Percentiles rank a stretch among this genome's conserved stretches.
phyloP scores from a whole-genome alignment of 2,329 filamentous ascomycete genomes.

The Aquanectria penicillioides region DNA sequence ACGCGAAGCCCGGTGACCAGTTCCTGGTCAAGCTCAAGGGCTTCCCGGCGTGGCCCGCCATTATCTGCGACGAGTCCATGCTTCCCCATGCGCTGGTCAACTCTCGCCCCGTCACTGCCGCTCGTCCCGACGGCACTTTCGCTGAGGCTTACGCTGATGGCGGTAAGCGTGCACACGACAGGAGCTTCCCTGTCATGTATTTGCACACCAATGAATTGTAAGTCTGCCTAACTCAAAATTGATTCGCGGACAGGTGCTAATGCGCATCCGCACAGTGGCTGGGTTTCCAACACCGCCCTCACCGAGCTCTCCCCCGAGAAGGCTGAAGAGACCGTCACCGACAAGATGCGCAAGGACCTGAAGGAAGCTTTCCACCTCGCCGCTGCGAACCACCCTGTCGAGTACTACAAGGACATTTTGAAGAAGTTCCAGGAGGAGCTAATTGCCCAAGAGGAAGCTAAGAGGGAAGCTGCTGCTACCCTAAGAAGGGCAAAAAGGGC shows the following conservation, averaged over 20 bases:
- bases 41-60: slow-evolving; percentile 92
- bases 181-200: slow-evolving; percentile 96
- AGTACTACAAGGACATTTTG: slow-evolving; percentile 86
- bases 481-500: slow-evolving; percentile 55
- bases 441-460: slow-evolving; percentile 64
- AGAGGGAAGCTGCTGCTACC: slow-evolving; percentile 52
- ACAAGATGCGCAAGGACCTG: slow-evolving; percentile 84
- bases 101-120: slow-evolving; percentile 84
- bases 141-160: slow-evolving; percentile 88
- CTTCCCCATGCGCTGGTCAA: slow-evolving; percentile 81
- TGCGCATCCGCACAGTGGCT: slow-evolving; percentile 73
- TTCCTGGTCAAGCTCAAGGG: slow-evolving; percentile 95
- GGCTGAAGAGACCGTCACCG: slow-evolving; percentile 73
- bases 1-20: slow-evolving; percentile 90
- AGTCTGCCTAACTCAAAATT: slow-evolving; percentile 53
- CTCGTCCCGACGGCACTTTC: slow-evolving; percentile 84
- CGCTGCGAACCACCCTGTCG: slow-evolving; percentile 78
- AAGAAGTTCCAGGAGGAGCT: slow-evolving; percentile 74
- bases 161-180: slow-evolving; percentile 84
- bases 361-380: slow-evolving; percentile 84
- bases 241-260: slow-evolving; percentile 22
- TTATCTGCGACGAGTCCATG: slow-evolving; percentile 95
- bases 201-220: slow-evolving; percentile 96
- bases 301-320: slow-evolving; percentile 79
- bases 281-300: slow-evolving; percentile 88